Conservation (phyloP, 371 early-diverging fungal species). For the Batkoa obscura region DNA sequence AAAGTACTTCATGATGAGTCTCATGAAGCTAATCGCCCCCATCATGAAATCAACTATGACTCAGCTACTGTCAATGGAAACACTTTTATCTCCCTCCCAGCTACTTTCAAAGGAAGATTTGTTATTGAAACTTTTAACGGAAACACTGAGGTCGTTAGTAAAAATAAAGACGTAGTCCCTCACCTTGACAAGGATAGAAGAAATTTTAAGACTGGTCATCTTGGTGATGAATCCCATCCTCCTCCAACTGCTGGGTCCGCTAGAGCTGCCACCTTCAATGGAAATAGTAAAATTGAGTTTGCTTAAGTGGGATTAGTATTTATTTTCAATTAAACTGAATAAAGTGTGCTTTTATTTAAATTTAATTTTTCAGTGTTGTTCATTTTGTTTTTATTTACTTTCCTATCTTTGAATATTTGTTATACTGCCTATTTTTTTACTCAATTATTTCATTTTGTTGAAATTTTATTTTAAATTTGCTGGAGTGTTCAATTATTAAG, state of each 20-base stretch:
- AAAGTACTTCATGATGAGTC: background rate
- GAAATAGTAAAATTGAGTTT: background rate
- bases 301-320: no score
- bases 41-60: background rate
- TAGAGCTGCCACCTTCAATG: background rate
- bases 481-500: no score
- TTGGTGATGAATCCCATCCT: background rate
- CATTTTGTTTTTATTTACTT: no score
- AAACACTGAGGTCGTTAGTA: background rate
- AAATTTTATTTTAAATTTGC: no score
- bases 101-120: background rate
- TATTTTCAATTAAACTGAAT: no score
- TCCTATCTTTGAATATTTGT: no score
- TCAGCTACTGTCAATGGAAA: slow-evolving; percentile 1
- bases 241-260: background rate
- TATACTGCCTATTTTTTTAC: no score
- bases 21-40: background rate
- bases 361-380: no score
- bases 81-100: background rate
- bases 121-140: background rate
- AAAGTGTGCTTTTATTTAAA: no score
- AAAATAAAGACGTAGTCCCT: background rate
- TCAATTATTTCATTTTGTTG: no score
- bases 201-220: background rate
- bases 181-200: background rate